These are phyloP conservation scores for Bipolaris gigantea DNA, from an alignment of 2,329 filamentous ascomycete species.

Conservation along the genomic window DNA sequence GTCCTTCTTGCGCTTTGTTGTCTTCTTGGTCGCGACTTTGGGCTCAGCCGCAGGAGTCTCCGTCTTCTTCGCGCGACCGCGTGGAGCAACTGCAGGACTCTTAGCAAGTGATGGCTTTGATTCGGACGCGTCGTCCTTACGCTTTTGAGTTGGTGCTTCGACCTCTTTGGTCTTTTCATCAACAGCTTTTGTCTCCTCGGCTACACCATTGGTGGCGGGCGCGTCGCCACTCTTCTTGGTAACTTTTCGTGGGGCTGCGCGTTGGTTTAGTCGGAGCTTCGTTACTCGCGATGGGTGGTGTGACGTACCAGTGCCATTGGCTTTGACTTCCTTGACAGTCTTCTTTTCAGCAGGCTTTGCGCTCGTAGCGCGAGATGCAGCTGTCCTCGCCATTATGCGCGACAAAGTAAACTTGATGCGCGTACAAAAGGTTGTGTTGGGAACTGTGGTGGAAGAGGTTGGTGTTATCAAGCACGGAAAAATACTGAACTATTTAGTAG, in stretches of 20 bases:
- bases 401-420: constrained; percentile 20
- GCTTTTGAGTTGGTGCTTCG: constrained; percentile 14
- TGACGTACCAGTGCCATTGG: constrained; percentile 40
- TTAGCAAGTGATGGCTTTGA: constrained; percentile 11
- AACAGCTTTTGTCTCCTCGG: constrained; percentile 6
- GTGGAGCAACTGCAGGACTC: constrained; percentile 18
- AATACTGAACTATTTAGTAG: constrained; percentile 20
- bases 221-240: constrained; percentile 30
- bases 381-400: constrained; percentile 36
- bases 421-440: constrained; percentile 15
- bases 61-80: constrained; percentile 34
- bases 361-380: constrained; percentile 31
- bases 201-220: constrained; percentile 15
- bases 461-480: constrained; percentile 34
- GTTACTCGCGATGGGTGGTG: constrained; percentile 9
- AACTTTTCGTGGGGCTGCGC: constrained; percentile 25
- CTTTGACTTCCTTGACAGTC: constrained; percentile 29
- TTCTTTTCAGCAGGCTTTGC: constrained; percentile 32
- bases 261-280: constrained; percentile 19
- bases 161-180: constrained; percentile 8
- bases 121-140: constrained; percentile 19
- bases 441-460: constrained; percentile 21
- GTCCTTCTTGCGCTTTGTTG: constrained; percentile 39
- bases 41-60: constrained; percentile 25
- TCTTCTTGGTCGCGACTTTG: constrained; percentile 19